Conservation (phyloP, 2,329 filamentous ascomycete species). For the Aspergillus sp. region DNA sequence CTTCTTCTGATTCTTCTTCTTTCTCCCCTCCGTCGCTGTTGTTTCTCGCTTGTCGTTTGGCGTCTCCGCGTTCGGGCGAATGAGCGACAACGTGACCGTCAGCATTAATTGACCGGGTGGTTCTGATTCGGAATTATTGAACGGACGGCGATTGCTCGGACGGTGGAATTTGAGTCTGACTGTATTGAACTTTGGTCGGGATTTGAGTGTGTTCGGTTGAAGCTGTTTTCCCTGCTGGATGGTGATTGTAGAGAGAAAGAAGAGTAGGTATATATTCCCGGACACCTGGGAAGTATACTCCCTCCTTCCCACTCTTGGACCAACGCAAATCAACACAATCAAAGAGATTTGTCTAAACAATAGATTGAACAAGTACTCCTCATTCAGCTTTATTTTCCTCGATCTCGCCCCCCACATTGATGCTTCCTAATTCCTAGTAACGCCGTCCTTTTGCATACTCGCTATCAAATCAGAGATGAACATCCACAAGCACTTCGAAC, state of each 20-base stretch:
- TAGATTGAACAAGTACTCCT: too few relatives aligned
- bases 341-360: too few relatives aligned
- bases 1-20: background rate
- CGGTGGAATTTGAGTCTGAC: background rate
- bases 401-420: background rate
- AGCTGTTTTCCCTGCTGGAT: too few relatives aligned
- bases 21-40: background rate
- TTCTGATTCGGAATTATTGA: too few relatives aligned
- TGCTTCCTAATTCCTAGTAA: background rate
- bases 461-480: background rate
- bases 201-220: too few relatives aligned
- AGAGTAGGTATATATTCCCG: too few relatives aligned
- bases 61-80: slow-evolving; percentile 2
- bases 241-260: too few relatives aligned
- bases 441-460: background rate
- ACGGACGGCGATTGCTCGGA: background rate
- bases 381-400: too few relatives aligned
- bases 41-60: background rate
- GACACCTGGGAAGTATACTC: too few relatives aligned
- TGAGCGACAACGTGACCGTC: slow-evolving; percentile 11
- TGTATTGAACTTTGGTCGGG: too few relatives aligned
- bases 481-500: background rate
- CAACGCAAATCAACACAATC: too few relatives aligned
- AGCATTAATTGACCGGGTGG: background rate
- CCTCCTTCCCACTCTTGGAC: too few relatives aligned